phyloP scores from a whole-genome alignment of 805 yeast species.

The Ogataea salicorniae region DNA sequence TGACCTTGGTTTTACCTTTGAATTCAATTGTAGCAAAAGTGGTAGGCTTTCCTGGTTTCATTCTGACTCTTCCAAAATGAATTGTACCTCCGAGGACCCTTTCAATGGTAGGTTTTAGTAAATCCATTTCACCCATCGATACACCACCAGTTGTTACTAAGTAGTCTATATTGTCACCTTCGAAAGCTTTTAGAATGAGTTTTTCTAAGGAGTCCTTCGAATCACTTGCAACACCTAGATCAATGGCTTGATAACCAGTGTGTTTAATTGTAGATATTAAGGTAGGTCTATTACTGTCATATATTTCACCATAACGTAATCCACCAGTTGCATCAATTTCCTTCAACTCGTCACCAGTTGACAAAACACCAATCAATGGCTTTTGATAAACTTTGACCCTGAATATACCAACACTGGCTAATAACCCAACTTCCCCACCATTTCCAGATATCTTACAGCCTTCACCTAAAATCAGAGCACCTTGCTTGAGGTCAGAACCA shows the following conservation, averaged over 20 bases:
- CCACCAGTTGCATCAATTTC: conserved; percentile 26
- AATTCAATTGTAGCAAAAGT: conserved; percentile 46
- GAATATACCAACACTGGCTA: conserved; percentile 42
- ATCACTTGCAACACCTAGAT: conserved; percentile 49
- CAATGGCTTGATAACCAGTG: conserved; percentile 36
- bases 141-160: conserved; percentile 53
- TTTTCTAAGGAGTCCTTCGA: conserved; percentile 24
- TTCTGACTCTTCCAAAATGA: conserved; percentile 51
- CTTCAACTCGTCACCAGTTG: conserved; percentile 49
- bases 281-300: conserved; percentile 47
- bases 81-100: conserved; percentile 36
- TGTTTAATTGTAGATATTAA: conserved; percentile 32
- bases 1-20: conserved; percentile 23
- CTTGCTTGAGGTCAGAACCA: conserved; percentile 44
- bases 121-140: conserved; percentile 54
- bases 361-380: conserved; percentile 42
- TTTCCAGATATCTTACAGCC: conserved; percentile 34
- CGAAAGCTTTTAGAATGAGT: conserved; percentile 24
- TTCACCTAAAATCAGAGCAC: conserved; percentile 31
- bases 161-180: conserved; percentile 31
- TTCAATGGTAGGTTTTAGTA: conserved; percentile 45
- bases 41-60: conserved; percentile 58
- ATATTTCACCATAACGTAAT: conserved; percentile 39
- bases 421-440: conserved; percentile 48
- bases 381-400: conserved; percentile 34